A percentile compares a stretch with the other conserved stretches of the same genome.
These are phyloP conservation scores for Phytophthora pluvialis DNA, from an alignment of 352 stramenopile species.

Conservation along the genomic window DNA sequence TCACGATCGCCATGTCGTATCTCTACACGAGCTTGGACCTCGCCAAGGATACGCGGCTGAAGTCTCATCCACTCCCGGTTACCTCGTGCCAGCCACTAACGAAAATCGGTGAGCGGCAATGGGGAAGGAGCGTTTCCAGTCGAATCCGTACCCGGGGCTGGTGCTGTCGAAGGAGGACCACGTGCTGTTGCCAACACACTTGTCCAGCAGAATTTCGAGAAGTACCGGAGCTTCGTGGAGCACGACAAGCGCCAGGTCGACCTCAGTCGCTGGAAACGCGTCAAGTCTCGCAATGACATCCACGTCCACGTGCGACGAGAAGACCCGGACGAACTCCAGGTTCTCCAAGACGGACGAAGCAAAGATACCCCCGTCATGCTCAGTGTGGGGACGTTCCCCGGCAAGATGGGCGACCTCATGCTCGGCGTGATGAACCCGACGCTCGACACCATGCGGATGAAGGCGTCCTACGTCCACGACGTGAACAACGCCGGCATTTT, in stretches of 20 bases:
- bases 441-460: constrained; percentile 14
- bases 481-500: constrained; percentile 11
- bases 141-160: no score
- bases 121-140: no score
- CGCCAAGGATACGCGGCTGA: no score
- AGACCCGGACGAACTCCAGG: background rate
- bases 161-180: no score
- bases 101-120: no score
- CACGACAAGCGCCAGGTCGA: constrained; percentile 18
- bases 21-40: no score
- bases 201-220: constrained; percentile 11
- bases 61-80: no score
- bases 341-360: background rate
- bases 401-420: constrained; percentile 18
- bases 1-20: no score
- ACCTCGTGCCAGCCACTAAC: no score
- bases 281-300: constrained; percentile 19
- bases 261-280: constrained; percentile 16
- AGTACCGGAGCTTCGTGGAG: constrained; percentile 17
- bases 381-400: constrained; percentile 8
- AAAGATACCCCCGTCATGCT: constrained; percentile 10
- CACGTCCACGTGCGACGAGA: constrained; percentile 23
- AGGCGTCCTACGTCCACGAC: constrained; percentile 19
- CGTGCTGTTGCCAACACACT: no score
- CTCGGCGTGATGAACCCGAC: constrained; percentile 19